Evolutionary conservation across 2,329 filamentous ascomycete genomes (phyloP).

Genomic region (Aspergillus glaucus): DNA sequence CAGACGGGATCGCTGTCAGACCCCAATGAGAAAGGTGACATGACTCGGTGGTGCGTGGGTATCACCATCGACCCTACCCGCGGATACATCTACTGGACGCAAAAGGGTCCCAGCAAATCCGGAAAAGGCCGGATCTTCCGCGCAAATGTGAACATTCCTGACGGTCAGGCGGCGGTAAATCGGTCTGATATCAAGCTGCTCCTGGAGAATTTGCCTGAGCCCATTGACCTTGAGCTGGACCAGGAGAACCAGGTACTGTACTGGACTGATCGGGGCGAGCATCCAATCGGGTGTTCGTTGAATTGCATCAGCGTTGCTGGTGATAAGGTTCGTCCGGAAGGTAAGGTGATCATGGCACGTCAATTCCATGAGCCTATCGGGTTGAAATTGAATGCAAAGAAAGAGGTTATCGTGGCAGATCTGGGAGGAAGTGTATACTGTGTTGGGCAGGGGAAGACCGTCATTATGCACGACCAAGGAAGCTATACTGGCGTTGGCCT

Average conservation of each 20-base stretch:
- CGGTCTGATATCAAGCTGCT: conserved; percentile 42
- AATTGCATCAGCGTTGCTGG: conserved; percentile 33
- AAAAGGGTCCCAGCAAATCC: conserved; percentile 52
- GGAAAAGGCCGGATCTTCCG: conserved; percentile 49
- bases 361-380: conserved; percentile 23
- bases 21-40: conserved; percentile 21
- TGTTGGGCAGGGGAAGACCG: conserved; percentile 13
- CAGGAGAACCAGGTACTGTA: conserved; percentile 41
- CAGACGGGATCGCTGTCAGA: conserved; percentile 23
- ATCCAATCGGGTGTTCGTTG: conserved; percentile 49
- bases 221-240: conserved; percentile 54
- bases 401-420: conserved; percentile 18
- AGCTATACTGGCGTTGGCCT: conserved; percentile 15
- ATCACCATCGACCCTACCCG: conserved; percentile 42
- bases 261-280: conserved; percentile 57
- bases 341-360: conserved; percentile 12
- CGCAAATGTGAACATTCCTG: conserved; percentile 39
- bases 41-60: conserved; percentile 50
- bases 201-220: conserved; percentile 45
- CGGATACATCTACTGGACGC: conserved; percentile 54
- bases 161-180: conserved; percentile 23
- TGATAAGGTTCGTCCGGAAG: background rate
- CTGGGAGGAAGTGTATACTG: conserved; percentile 20
- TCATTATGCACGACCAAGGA: conserved; percentile 12
- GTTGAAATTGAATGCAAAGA: conserved; percentile 14